Evolutionary conservation across 805 yeast species (phyloP).

Genomic region (Ogataea degrootiae): DNA sequence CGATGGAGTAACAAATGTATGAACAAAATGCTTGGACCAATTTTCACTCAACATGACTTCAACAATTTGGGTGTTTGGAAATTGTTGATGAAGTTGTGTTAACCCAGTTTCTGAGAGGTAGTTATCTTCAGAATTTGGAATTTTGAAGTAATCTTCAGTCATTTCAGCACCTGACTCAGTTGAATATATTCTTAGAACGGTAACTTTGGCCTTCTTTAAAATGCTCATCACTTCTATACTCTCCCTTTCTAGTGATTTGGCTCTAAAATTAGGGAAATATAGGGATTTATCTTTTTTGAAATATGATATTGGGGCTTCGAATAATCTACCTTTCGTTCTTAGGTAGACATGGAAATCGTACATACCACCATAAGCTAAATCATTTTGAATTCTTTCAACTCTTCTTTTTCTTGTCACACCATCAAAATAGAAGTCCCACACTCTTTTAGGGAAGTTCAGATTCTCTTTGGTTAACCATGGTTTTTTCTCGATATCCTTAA

Average conservation of each 20-base stretch:
- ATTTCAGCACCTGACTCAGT: conserved; percentile 69
- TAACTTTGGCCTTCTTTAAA: conserved; percentile 44
- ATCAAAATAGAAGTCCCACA: conserved; percentile 33
- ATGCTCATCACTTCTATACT: conserved; percentile 33
- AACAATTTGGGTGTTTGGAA: conserved; percentile 61
- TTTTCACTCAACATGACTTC: conserved; percentile 77
- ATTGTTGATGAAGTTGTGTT: conserved; percentile 33
- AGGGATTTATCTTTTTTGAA: conserved; percentile 68
- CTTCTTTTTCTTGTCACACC: conserved; percentile 32
- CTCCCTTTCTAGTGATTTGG: conserved; percentile 41
- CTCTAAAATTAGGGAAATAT: conserved; percentile 78
- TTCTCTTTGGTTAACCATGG: conserved; percentile 24
- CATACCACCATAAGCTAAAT: conserved; percentile 65
- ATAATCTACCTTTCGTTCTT: conserved; percentile 80
- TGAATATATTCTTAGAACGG: conserved; percentile 62
- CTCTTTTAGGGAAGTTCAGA: conserved; percentile 25
- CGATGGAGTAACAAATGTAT: conserved; percentile 48
- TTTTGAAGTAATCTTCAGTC: conserved; percentile 54
- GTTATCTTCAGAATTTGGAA: conserved; percentile 35
- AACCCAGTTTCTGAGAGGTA: conserved; percentile 39
- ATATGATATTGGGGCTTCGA: conserved; percentile 73
- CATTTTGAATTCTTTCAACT: conserved; percentile 43
- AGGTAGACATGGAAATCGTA: conserved; percentile 59
- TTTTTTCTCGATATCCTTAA: conserved; percentile 18
- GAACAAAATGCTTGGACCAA: conserved; percentile 60